Evolutionary conservation across 2,329 filamentous ascomycete species (phyloP), one percentile per base, ranked within the genome.

Genomic region (Epichloe amarillans): DNA sequence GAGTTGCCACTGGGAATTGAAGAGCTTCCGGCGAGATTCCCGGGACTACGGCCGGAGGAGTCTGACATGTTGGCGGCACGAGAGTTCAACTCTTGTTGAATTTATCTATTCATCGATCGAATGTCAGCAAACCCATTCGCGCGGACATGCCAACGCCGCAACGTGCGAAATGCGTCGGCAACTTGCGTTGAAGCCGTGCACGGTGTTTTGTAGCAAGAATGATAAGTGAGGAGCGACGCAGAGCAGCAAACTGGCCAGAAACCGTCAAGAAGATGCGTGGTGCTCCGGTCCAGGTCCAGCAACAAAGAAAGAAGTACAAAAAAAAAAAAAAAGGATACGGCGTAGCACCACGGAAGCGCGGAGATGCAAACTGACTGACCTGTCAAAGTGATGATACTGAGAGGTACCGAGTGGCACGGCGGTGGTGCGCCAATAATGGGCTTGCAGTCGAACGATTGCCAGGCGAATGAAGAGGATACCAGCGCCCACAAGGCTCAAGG

Each of bases 101-200:
- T 45, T 51, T 62, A 64, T 52, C 64, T 69, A 51, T 50, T 51
- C 50, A 56, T 46, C 53, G 62, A 57, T 47, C 62, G 54, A 60
- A 62, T 66, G 61, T 71, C 61, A 71, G 67, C 58, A 58, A 51
- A 5, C 3, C 15, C 5, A 19, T 49, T 39, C 3, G 12, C 4
- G 15, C 11, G 42, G 36, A 45, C 37, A 40, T 17, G 46, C 30
- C 46, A 19, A 17, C 46, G 37, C 11, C 19, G 36, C 38, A 36
- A 14, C 26, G 23, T 15, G 14, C 46, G 36, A 38, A 10, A 17
- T 8, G 46, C 30, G 12, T 35, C 30, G 37, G 48, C 42, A 23
- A 35, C 23, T 33, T 17, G 21, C 46, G 41, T 40, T 47, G 14
- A 19, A 44, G 30, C 47, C 40, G 41, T 38, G 47, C 33, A 21